A percentile compares a stretch with the other conserved stretches of the same genome.
Evolutionary conservation across 2,329 filamentous ascomycete genomes (phyloP).

Genomic region (Dryadomyces quercivorus): DNA sequence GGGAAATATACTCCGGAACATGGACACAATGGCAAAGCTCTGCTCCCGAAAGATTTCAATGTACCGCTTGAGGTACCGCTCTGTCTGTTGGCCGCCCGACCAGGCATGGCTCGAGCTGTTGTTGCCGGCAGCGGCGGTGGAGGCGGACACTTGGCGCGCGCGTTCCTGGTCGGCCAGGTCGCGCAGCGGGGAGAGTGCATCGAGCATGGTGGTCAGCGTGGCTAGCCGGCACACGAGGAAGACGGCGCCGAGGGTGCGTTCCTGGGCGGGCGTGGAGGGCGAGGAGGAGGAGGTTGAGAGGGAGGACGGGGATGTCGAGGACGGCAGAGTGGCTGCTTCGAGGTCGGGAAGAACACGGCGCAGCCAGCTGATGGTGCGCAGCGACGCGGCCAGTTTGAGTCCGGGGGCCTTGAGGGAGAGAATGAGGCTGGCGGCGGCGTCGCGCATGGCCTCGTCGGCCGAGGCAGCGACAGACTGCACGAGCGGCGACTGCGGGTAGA

Average conservation of each 20-base stretch:
- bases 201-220: slow-evolving; percentile 67
- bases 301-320: neutral
- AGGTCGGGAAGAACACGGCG: slow-evolving; percentile 77
- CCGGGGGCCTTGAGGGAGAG: slow-evolving; percentile 61
- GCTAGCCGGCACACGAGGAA: slow-evolving; percentile 80
- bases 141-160: slow-evolving; percentile 27
- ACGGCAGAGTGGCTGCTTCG: slow-evolving; percentile 23
- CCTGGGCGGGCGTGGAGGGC: slow-evolving; percentile 21
- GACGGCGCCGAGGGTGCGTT: slow-evolving; percentile 66
- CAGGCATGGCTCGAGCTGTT: slow-evolving; percentile 22
- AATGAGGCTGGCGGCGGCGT: slow-evolving; percentile 78
- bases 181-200: slow-evolving; percentile 71
- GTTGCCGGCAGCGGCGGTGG: slow-evolving; percentile 18
- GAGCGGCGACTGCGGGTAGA: slow-evolving; percentile 71
- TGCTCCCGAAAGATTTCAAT: slow-evolving; percentile 97
- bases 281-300: neutral
- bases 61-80: slow-evolving; percentile 86
- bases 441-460: slow-evolving; percentile 77
- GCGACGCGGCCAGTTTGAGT: slow-evolving; percentile 78
- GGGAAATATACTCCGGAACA: slow-evolving; percentile 81
- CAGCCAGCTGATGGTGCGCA: slow-evolving; percentile 86
- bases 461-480: slow-evolving; percentile 62
- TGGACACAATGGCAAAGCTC: slow-evolving; percentile 87
- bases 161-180: slow-evolving; percentile 84
- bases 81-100: slow-evolving; percentile 78